phyloP scores from a whole-genome alignment of 768 basidiomycete genomes.

The Phylloporus scabripes region DNA sequence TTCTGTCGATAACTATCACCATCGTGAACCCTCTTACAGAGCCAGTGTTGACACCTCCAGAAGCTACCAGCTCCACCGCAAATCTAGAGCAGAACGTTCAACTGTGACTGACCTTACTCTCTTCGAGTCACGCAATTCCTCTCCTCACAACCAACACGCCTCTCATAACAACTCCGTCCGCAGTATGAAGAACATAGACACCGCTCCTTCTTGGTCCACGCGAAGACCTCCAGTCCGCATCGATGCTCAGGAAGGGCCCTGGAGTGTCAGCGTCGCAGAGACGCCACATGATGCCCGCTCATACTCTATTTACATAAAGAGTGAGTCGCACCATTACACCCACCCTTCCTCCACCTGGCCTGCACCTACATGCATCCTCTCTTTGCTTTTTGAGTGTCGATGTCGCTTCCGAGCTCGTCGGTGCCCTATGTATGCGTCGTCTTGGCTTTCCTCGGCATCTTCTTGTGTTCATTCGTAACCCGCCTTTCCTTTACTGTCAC shows the following conservation, averaged over 20 bases:
- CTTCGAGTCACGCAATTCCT: slow-evolving; percentile 34
- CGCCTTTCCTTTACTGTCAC: slow-evolving; percentile 10
- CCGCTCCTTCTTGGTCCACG: slow-evolving; percentile 36
- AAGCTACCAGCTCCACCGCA: slow-evolving; percentile 33
- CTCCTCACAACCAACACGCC: slow-evolving; percentile 30
- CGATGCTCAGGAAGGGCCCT: slow-evolving; percentile 75
- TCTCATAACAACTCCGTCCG: slow-evolving; percentile 28
- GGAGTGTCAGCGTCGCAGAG: slow-evolving; percentile 87
- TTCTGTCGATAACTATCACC: slow-evolving; percentile 24
- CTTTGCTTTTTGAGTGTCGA: slow-evolving; percentile 19
- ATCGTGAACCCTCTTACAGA: slow-evolving; percentile 31
- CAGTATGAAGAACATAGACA: slow-evolving; percentile 41
- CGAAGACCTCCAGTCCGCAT: slow-evolving; percentile 53
- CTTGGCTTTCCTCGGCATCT: slow-evolving; percentile 13
- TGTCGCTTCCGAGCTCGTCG: slow-evolving; percentile 25
- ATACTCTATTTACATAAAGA: slow-evolving; percentile 87
- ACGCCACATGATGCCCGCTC: slow-evolving; percentile 62
- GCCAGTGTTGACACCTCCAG: slow-evolving; percentile 42
- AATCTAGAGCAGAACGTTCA: slow-evolving; percentile 32
- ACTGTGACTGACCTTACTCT: slow-evolving; percentile 39
- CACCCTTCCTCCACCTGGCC: slow-evolving; percentile 20
- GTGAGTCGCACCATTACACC: slow-evolving; percentile 43
- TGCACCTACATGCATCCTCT: slow-evolving; percentile 13
- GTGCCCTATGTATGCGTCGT: slow-evolving; percentile 17
- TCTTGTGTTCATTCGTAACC: slow-evolving; percentile 10